Base-by-base conservation (phyloP, 1,284 basidiomycete species). In the Ganoderma resinaceum region DNA sequence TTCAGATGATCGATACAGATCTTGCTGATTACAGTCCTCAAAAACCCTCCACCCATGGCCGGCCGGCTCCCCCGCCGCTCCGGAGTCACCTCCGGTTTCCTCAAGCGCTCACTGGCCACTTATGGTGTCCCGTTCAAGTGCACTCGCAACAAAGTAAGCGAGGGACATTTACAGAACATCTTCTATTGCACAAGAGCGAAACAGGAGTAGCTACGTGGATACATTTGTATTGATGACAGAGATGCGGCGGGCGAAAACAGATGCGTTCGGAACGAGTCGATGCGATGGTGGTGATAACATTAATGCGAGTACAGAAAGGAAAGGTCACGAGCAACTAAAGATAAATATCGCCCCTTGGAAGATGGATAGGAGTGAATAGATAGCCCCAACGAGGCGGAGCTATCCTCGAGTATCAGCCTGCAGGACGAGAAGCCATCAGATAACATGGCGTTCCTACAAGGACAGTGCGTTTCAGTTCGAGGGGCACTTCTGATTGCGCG, bases 1-100 rank as follows among this genome's bases (percentile, higher is more conserved):
- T 80, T 80, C 76, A 77, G 75, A 73, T 78, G 78, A 81, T 81
- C 80, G 80, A 81, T 80, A 63, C 64, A 71, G 72, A 73, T 73
- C 72, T 71, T 55, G 66, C 72, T 73, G 72, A 73, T 73, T 73
- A 73, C 72, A 49, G 33, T 33, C 40, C 35, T 20, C 46, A 52
- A 70, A 72, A 73, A 73, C 72, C 72, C 72, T 70, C 62, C 72
- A 70, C 69, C 75, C 72, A 68, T 72, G 69, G 66, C 75, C 76
- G 76, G 76, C 74, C 76, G 77, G 73, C 67, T n/a, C 72, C 75
- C 75, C 70, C 73, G 70, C 57, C 55, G 62, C 69, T 60, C 78
- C 76, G 78, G 69, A 75, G 66, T 73, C 71, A 70, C 58, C 63
- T 49, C 73, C 76, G 73, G 72, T 63, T 66, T 49, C 26, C 9